Base-by-base conservation (phyloP, 306 rosid genomes). In the Malus orientalis region DNA sequence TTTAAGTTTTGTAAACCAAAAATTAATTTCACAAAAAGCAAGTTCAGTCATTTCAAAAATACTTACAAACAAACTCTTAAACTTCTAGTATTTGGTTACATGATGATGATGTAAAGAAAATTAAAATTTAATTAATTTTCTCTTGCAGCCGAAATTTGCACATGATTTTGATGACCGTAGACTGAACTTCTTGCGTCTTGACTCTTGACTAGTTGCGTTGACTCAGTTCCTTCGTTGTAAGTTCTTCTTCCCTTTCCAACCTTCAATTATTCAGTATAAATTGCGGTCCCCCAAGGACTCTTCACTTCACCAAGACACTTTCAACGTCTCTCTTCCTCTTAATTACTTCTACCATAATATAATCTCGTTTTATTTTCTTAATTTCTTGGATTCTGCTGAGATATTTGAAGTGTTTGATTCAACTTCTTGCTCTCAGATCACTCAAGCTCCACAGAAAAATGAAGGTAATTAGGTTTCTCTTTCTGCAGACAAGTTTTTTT, bases 391-490 rank as follows among this genome's bases (percentile, higher is more conserved):
- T n/a, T 70, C 19, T 57, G 19, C 55, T 33, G 1, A 25, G 44
- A 74, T 4, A 61, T 30, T 2, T 10, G 57, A 18, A 23, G 55
- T 51, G 11, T n/a, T 22, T 15, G 8, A 13, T 12, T 4, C 10
- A 3, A 19, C 19, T n/a, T 54, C 27, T 49, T 29, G 29, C 16
- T 45, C 71, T n/a, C 62, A 44, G 66, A 69, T 59, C 81, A 19
- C 55, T 5, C 54, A 61, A 25, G 47, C 45, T 54, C 63, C 18
- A 5, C 27, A 11, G 49, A 0, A 51, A 51, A 4, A 84, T 80
- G 89, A 84, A 81, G 90, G 93, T 88, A 8, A 25, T 73, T 29
- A 9, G 55, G 55, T 25, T 45, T 70, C 63, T 53, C 49, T 44
- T 77, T 36, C 74, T 30, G 45, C 70, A 36, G 51, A 11, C 29